Percentiles rank a stretch among this genome's conserved stretches.
phyloP scores from a whole-genome alignment of 768 basidiomycete genomes.

The Pleurotus tuoliensis region DNA sequence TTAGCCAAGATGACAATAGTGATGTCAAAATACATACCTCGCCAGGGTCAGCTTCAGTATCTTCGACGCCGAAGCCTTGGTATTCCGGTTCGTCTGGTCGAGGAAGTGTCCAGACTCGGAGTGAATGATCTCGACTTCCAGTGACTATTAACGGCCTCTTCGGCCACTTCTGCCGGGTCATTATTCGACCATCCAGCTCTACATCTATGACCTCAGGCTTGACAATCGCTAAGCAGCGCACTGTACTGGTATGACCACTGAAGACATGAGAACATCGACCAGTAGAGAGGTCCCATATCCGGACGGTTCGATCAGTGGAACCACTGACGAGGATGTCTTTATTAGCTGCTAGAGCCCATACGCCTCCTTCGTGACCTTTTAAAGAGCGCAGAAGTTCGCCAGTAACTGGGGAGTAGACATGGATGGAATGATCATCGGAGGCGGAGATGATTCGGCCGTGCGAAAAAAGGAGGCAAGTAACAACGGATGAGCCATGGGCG shows the following conservation, averaged over 20 bases:
- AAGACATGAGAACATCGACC: conserved; percentile 90
- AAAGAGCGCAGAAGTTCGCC: conserved; percentile 73
- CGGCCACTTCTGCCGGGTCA: conserved; percentile 66
- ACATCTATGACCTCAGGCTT: conserved; percentile 86
- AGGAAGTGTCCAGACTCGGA: conserved; percentile 57
- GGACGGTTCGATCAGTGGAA: conserved; percentile 89
- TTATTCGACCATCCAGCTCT: conserved; percentile 56
- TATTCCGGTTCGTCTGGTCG: conserved; percentile 73
- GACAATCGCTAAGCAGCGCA: conserved; percentile 92
- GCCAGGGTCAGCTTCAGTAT: conserved; percentile 52
- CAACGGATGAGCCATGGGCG: conserved; percentile 86
- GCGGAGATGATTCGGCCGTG: conserved; percentile 94
- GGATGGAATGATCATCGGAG: conserved; percentile 95
- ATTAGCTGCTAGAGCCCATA: conserved; percentile 92
- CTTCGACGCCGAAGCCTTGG: conserved; percentile 59
- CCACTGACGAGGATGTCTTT: conserved; percentile 89
- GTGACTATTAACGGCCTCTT: conserved; percentile 71
- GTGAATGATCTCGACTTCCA: conserved; percentile 65
- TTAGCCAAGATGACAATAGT: neutral
- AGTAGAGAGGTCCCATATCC: conserved; percentile 83
- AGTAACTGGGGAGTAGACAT: conserved; percentile 86
- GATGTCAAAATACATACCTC: conserved; percentile 32
- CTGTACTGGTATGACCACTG: conserved; percentile 94
- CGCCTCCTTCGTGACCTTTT: conserved; percentile 91
- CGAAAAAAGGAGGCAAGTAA: conserved; percentile 95